Evolutionary conservation across 441 rosid species (phyloP).

Genomic region (Pelargonium myrrhifolium): DNA sequence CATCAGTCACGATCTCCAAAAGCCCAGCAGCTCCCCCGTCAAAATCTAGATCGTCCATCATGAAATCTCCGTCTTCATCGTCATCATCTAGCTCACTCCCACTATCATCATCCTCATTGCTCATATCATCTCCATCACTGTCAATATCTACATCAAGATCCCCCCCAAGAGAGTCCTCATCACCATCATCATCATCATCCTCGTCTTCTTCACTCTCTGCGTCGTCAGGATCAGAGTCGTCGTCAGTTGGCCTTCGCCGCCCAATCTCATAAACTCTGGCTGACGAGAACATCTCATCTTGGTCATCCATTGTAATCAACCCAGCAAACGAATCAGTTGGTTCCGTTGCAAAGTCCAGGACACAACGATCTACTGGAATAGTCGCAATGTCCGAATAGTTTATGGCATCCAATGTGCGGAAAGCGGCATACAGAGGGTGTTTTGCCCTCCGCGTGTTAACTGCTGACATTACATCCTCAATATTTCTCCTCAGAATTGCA

Average conservation of each 20-base stretch:
- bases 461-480: conserved; percentile 89
- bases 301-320: conserved; percentile 90
- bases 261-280: conserved; percentile 97
- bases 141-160: conserved; percentile 35
- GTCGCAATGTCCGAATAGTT: conserved; percentile 95
- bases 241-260: conserved; percentile 85
- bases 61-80: conserved; percentile 55
- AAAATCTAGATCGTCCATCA: conserved; percentile 49
- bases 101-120: conserved; percentile 57
- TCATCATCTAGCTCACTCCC: conserved; percentile 43
- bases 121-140: conserved; percentile 38
- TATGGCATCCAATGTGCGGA: conserved; percentile 87
- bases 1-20: conserved; percentile 19
- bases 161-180: conserved; percentile 64
- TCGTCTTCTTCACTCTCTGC: conserved; percentile 93
- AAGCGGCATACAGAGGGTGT: conserved; percentile 78
- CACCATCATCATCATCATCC: conserved; percentile 58
- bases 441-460: conserved; percentile 79
- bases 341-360: conserved; percentile 90
- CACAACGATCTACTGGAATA: conserved; percentile 85
- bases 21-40: conserved; percentile 52
- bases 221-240: conserved; percentile 96
- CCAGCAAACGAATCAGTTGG: conserved; percentile 91
- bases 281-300: conserved; percentile 86
- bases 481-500: conserved; percentile 90